Evolutionary conservation across 805 yeast genomes (phyloP).

Genomic region (Candida coleopterorum): DNA sequence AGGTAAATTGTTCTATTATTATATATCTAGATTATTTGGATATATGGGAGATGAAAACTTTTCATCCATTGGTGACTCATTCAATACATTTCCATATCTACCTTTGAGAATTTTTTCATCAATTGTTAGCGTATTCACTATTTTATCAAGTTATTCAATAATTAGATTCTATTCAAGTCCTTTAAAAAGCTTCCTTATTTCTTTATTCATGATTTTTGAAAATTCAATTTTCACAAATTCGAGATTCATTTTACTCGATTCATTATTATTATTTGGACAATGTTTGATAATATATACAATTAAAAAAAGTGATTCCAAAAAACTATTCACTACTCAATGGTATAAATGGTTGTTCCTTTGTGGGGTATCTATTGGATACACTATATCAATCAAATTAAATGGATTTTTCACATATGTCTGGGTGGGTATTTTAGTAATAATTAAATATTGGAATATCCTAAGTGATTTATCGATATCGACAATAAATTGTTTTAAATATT

Average conservation of each 20-base stretch:
- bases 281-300: slow-evolving; percentile 48
- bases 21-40: slow-evolving; percentile 48
- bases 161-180: slow-evolving; percentile 54
- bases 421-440: slow-evolving; percentile 46
- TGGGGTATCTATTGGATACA: slow-evolving; percentile 49
- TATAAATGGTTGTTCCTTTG: slow-evolving; percentile 42
- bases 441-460: slow-evolving; percentile 59
- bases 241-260: slow-evolving; percentile 42
- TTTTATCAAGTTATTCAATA: slow-evolving; percentile 50
- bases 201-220: slow-evolving; percentile 42
- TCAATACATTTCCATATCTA: slow-evolving; percentile 39
- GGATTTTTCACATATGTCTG: slow-evolving; percentile 67
- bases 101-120: slow-evolving; percentile 57
- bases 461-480: slow-evolving; percentile 60
- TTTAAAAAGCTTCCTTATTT: slow-evolving; percentile 25
- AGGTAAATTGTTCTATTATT: slow-evolving; percentile 54
- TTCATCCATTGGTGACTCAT: slow-evolving; percentile 40
- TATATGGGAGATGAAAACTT: slow-evolving; percentile 43
- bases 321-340: slow-evolving; percentile 48
- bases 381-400: slow-evolving; percentile 62
- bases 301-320: slow-evolving; percentile 44
- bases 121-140: slow-evolving; percentile 47
- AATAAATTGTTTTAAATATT: slow-evolving; percentile 33
- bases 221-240: slow-evolving; percentile 61
- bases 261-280: slow-evolving; percentile 41